A percentile compares a stretch with the other conserved stretches of the same genome.
phyloP scores from a whole-genome alignment of 164 flowering plant genomes.

The Santalum album region DNA sequence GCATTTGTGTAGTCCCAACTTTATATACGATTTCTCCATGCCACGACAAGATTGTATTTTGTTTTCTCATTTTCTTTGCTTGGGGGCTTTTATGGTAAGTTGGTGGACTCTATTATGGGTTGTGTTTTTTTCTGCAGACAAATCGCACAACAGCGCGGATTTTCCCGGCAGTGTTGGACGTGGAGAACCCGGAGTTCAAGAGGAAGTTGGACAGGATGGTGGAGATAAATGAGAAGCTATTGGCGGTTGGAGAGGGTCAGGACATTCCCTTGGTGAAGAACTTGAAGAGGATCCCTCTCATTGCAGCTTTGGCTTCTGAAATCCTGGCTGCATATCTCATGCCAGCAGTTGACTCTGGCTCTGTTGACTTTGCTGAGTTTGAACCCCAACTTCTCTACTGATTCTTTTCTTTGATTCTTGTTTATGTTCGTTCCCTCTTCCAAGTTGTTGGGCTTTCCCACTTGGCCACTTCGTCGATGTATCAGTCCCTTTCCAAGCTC shows the following conservation, averaged over 20 bases:
- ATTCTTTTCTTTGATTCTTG: constrained; percentile 7
- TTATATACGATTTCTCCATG: too few relatives aligned
- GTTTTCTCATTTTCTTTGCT: too few relatives aligned
- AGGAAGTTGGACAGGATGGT: constrained; percentile 91
- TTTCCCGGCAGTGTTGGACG: constrained; percentile 92
- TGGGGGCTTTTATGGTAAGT: too few relatives aligned
- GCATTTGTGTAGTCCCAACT: too few relatives aligned
- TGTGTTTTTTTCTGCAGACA: constrained; percentile 42
- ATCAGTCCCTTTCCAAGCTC: too few relatives aligned
- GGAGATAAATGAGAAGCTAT: constrained; percentile 60
- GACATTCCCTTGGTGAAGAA: constrained; percentile 75
- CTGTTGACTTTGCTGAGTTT: constrained; percentile 87
- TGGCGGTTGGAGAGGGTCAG: constrained; percentile 56
- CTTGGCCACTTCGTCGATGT: too few relatives aligned
- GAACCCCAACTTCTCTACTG: constrained; percentile 84
- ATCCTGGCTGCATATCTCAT: constrained; percentile 85
- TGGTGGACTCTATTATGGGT: too few relatives aligned
- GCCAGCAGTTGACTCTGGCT: constrained; percentile 95
- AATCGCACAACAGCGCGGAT: constrained; percentile 95
- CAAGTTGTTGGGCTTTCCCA: too few relatives aligned
- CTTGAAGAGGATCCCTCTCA: constrained; percentile 74
- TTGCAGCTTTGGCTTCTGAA: constrained; percentile 75
- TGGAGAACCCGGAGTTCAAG: constrained; percentile 98
- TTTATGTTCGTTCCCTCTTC: too few relatives aligned
- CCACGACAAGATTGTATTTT: too few relatives aligned